phyloP scores from a whole-genome alignment of 768 basidiomycete species.

The Lentinula detonsa region DNA sequence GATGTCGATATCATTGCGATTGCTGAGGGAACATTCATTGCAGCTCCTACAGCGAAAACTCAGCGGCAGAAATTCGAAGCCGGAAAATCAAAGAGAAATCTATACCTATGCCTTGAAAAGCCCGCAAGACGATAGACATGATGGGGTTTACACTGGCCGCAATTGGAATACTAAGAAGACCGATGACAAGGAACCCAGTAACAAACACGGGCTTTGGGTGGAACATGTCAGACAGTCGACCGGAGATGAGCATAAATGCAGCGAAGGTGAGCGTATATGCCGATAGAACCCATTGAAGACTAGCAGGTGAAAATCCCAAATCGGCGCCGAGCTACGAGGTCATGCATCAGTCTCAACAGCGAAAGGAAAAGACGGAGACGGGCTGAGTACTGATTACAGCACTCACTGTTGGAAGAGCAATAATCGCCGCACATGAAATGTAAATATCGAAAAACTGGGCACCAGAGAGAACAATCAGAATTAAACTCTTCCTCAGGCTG shows the following conservation, averaged over 20 bases:
- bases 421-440: constrained; percentile 26
- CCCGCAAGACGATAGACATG: constrained; percentile 3
- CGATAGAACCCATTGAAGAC: constrained; percentile 25
- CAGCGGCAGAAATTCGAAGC: not conserved
- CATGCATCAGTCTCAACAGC: constrained; percentile 15
- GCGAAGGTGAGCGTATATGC: constrained; percentile 12
- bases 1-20: constrained; percentile 2
- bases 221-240: constrained; percentile 9
- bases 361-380: not conserved
- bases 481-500: not conserved
- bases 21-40: constrained; percentile 8
- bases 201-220: constrained; percentile 10
- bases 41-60: constrained; percentile 11
- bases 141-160: not conserved
- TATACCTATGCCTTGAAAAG: constrained; percentile 4
- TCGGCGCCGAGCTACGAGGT: constrained; percentile 35
- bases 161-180: not conserved
- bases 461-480: constrained; percentile 26
- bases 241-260: constrained; percentile 10
- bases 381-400: not conserved
- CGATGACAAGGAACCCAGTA: constrained; percentile 5
- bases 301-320: constrained; percentile 12
- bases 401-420: constrained; percentile 27
- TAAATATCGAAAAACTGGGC: constrained; percentile 33
- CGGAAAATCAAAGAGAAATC: not conserved